Evolutionary conservation across 495 filamentous ascomycete genomes (phyloP), one percentile per base, ranked within the genome.

Genomic region (Hypoxylon perforatum): DNA sequence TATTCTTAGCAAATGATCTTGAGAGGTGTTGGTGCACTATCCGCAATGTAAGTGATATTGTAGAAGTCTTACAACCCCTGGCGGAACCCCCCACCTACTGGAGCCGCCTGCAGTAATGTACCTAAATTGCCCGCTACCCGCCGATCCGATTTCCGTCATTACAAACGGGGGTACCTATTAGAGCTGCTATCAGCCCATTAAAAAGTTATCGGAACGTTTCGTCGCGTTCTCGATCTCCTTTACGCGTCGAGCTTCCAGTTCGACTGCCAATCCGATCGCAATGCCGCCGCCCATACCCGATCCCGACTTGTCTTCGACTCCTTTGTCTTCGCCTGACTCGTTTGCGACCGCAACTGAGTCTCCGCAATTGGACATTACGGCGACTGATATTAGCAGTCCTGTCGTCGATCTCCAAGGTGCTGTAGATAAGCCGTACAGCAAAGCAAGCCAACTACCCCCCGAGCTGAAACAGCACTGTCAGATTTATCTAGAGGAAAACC

Each of bases 401-500:
- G 49, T 53, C n/a, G 51, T 51, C 35, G 61, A 73, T 8, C 33
- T 36, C 19, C 51, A 42, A 35, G 45, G 45, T 39, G 39, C 4
- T 17, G 36, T 28, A 11, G 41, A 52, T 30, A 53, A 64, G 19
- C 47, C 49, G n/a, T 90, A 87, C 70, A 85, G 86, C 41, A 75
- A 81, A 12, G 81, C 84, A 2, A 81, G 77, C 45, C 73, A 75
- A 25, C 74, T 93, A 0, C 86, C 90, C 0, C 86, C 82, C 48
- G 86, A 90, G 61, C 73, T 94, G 6, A 83, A 81, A 23, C 79
- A 87, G 42, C 87, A 92, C 66, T 86, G 84, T 46, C 85, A 85
- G 48, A 89, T 93, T 25, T 92, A 90, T 73, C 79, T 94, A 3
- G 91, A 93, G 71, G 92, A 94, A 72, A 81, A 86, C 36, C 84